Conservation (phyloP, 2,329 filamentous ascomycete species). For the Alternaria panax region DNA sequence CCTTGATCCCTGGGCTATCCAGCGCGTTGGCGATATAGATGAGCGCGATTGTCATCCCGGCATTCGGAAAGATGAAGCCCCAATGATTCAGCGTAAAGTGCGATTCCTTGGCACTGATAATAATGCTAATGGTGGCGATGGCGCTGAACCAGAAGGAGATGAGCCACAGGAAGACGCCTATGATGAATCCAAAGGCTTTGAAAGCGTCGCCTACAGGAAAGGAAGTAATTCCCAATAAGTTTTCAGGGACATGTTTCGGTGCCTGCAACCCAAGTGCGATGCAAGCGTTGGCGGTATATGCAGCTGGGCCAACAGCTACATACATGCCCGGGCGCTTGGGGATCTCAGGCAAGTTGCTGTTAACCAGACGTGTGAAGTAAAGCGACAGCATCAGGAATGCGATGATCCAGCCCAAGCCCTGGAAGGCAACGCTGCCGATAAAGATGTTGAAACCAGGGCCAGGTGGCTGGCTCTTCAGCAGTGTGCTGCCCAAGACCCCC, state of each 20-base stretch:
- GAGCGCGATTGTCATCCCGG: conserved; percentile 64
- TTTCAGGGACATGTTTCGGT: conserved; percentile 42
- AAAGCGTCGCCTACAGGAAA: conserved; percentile 49
- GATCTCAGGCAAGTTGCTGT: conserved; percentile 59
- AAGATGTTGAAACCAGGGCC: conserved; percentile 30
- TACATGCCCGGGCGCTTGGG: conserved; percentile 58
- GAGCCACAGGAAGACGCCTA: conserved; percentile 57
- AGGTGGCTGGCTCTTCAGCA: conserved; percentile 47
- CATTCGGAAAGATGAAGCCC: conserved; percentile 70
- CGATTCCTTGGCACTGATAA: conserved; percentile 51
- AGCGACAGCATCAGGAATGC: conserved; percentile 73
- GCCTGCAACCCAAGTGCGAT: conserved; percentile 54
- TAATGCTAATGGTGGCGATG: conserved; percentile 49
- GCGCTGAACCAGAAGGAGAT: conserved; percentile 61
- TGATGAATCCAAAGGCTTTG: conserved; percentile 52
- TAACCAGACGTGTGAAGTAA: conserved; percentile 74
- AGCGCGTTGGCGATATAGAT: conserved; percentile 63
- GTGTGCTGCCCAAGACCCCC: conserved; percentile 46
- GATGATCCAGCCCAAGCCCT: conserved; percentile 72
- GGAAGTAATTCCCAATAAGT: conserved; percentile 44
- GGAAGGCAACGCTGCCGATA: conserved; percentile 69
- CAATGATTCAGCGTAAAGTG: conserved; percentile 52
- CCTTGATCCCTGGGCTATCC: conserved; percentile 60
- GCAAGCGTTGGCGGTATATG: conserved; percentile 36
- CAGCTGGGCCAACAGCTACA: conserved; percentile 56